phyloP scores from a whole-genome alignment of 2,329 filamentous ascomycete species.

The Penicillium sp. region DNA sequence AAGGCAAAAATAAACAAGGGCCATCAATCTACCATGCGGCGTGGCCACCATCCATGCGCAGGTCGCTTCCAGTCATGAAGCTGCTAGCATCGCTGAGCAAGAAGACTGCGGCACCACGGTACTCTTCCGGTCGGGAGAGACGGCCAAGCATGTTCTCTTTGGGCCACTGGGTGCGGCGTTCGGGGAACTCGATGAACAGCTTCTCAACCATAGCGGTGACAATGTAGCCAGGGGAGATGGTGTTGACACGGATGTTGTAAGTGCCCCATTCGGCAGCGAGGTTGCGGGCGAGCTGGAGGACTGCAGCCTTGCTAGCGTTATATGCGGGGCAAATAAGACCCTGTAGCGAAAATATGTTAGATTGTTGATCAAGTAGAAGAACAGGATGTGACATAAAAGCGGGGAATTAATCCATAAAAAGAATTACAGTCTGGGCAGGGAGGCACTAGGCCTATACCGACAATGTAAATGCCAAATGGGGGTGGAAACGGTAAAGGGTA shows the following conservation, averaged over 20 bases:
- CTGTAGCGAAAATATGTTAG: conserved; percentile 24
- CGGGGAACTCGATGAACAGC: conserved; percentile 62
- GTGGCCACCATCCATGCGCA: conserved; percentile 56
- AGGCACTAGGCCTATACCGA: background rate
- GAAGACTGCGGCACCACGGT: conserved; percentile 56
- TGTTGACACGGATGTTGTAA: conserved; percentile 51
- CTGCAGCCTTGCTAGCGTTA: conserved; percentile 50
- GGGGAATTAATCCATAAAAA: background rate
- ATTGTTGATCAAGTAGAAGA: background rate
- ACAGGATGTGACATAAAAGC: background rate
- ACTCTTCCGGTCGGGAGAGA: conserved; percentile 66
- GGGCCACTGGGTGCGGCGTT: conserved; percentile 76
- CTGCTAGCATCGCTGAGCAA: conserved; percentile 50
- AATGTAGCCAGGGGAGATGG: conserved; percentile 49
- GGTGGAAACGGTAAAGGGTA: background rate
- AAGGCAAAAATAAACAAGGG: conserved; percentile 4
- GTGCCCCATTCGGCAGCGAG: conserved; percentile 50
- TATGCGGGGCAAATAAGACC: conserved; percentile 50
- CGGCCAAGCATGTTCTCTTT: conserved; percentile 80
- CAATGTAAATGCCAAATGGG: background rate
- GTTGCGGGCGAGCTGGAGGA: conserved; percentile 48
- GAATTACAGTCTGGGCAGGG: background rate
- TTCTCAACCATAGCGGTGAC: conserved; percentile 48
- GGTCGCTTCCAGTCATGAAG: conserved; percentile 56
- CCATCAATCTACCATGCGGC: conserved; percentile 48